Base-by-base conservation (phyloP, 2,329 filamentous ascomycete genomes). In the Mariannaea elegans region DNA sequence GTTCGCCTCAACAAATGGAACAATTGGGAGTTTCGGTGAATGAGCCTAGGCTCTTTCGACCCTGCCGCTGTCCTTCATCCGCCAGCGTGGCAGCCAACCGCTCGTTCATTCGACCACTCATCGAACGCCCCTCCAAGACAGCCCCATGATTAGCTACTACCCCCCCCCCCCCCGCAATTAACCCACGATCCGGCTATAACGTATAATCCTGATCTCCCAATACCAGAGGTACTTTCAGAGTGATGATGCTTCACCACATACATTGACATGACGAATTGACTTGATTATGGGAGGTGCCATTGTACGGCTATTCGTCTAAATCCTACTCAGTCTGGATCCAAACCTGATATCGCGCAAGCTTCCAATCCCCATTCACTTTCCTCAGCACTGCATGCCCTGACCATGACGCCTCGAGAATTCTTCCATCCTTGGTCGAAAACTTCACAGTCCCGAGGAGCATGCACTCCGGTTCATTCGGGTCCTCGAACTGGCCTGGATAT, bases 401-500 rank as follows among this genome's bases (percentile, higher is more conserved):
- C 73, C 75, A 77, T 8, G 70, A 64, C 48, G 71, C 64, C 19
- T 67, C 60, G 13, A 65, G 58, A 36, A 61, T 62, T 27, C 66
- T 50, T 24, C 71, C 75, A 24, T 74, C 71, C 54, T 59, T 71
- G 7, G 67, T 71, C 53, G 60, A 63, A 13, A 71, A 61, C 44
- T 62, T 65, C 47, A 73, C 72, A 12, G 73, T 66, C 23, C 75
- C 74, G 45, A 74, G 65, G 18, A 76, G 42, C 74, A 76, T 76
- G 45, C 61, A 73, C 68, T 81, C 79, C 18, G 49, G 29, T 38
- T 52, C 56, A 52, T 42, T 64, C 46, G 64, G 52, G 16, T 19
- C 23, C 27, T 49, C 66, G 55, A 80, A 80, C 4, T 60, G 60
- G 1, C 71, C 79, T 16, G 78, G 77, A 56, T 81, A 82, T 7